These are phyloP conservation scores for Malassezia globosa DNA, from an alignment of 1,284 basidiomycete genomes.

Conservation along the genomic window DNA sequence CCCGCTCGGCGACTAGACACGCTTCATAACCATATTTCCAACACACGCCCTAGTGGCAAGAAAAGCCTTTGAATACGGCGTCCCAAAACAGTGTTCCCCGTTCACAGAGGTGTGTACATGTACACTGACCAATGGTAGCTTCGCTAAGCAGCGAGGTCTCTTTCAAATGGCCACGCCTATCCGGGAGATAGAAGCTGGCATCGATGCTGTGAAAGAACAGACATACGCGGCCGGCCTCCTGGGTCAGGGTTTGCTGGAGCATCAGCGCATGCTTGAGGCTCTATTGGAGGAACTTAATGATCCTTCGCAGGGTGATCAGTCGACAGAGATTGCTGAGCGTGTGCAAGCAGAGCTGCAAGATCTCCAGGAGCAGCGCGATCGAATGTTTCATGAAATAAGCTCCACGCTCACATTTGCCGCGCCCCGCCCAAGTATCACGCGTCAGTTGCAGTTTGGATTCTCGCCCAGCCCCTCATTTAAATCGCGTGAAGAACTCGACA, in stretches of 20 bases:
- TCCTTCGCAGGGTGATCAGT: constrained; percentile 2
- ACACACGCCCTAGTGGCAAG: not conserved
- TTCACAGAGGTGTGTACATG: no score
- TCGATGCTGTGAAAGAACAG: constrained; percentile 14
- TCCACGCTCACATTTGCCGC: not conserved
- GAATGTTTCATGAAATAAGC: constrained; percentile 8
- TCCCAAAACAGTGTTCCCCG: not conserved
- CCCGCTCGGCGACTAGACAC: no score
- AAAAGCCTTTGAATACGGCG: not conserved
- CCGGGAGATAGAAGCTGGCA: constrained; percentile 8
- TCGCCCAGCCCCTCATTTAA: constrained; percentile 4
- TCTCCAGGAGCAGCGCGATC: constrained; percentile 11
- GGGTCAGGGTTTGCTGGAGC: constrained; percentile 33
- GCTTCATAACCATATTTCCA: no score
- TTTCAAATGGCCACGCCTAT: constrained; percentile 4
- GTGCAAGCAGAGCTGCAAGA: constrained; percentile 13
- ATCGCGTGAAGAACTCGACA: constrained; percentile 2
- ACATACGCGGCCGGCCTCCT: constrained; percentile 33
- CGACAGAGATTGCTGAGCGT: constrained; percentile 6
- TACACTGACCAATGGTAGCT: no score
- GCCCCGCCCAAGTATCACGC: not conserved
- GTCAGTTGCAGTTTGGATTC: not conserved
- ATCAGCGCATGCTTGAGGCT: constrained; percentile 31
- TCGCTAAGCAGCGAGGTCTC: not conserved
- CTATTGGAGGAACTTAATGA: constrained; percentile 28